Percentiles rank a stretch among this genome's conserved stretches.
Conservation (phyloP, 1,284 basidiomycete genomes). For the Schizopora paradoxa region DNA sequence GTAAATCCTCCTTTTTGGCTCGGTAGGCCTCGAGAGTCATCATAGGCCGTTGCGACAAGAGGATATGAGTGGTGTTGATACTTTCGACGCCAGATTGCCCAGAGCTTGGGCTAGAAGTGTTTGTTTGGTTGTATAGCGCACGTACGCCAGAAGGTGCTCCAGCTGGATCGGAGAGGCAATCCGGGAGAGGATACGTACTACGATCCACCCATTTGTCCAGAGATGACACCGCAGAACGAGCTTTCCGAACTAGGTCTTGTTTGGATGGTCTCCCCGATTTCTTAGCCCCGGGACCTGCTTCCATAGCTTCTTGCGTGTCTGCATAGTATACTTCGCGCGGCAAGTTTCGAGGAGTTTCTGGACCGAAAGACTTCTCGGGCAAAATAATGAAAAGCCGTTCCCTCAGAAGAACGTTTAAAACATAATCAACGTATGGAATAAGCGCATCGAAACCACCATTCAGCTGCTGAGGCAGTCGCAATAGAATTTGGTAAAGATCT, state of each 20-base stretch:
- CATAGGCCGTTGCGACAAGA: slow-evolving; percentile 34
- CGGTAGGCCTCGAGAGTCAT: slow-evolving; percentile 36
- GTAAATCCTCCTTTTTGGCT: slow-evolving; percentile 35
- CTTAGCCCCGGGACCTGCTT: slow-evolving; percentile 27
- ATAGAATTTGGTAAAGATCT: slow-evolving; percentile 52
- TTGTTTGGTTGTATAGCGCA: background rate
- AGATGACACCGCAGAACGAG: slow-evolving; percentile 42
- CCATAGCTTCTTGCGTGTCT: slow-evolving; percentile 13
- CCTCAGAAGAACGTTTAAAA: slow-evolving; percentile 40
- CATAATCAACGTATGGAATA: slow-evolving; percentile 30
- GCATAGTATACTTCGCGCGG: slow-evolving; percentile 53
- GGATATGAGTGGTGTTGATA: slow-evolving; percentile 29
- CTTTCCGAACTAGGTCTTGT: slow-evolving; percentile 51
- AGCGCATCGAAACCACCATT: background rate
- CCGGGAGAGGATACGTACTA: slow-evolving; percentile 24
- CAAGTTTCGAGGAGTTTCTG: slow-evolving; percentile 53
- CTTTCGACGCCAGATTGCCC: slow-evolving; percentile 4
- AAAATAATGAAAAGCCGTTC: slow-evolving; percentile 53
- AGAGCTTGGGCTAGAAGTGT: slow-evolving; percentile 2
- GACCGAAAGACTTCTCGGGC: slow-evolving; percentile 43
- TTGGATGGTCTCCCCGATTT: slow-evolving; percentile 66
- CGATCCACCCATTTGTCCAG: slow-evolving; percentile 51
- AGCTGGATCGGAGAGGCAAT: slow-evolving; percentile 9
- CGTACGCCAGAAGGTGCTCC: slow-evolving; percentile 1
- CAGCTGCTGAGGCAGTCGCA: slow-evolving; percentile 35